Conservation (phyloP, 345 rosid species). For the Mangifera indica region DNA sequence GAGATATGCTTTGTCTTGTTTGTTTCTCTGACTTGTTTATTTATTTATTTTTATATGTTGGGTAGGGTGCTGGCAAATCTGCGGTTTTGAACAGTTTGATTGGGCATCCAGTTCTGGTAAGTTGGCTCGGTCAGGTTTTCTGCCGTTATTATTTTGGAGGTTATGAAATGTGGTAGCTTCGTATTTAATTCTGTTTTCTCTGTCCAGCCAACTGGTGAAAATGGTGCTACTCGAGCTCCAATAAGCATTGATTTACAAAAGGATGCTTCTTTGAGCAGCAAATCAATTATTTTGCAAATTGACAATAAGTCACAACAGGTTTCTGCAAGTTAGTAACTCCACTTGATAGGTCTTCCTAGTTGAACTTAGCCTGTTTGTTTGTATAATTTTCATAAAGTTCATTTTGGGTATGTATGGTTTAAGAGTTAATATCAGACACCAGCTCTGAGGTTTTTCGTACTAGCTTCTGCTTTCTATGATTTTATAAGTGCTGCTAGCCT, state of each 20-base stretch:
- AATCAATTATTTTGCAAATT: constrained; percentile 78
- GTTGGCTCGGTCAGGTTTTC: constrained; percentile 20
- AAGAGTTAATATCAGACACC: not conserved
- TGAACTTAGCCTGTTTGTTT: not conserved
- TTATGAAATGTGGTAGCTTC: not conserved
- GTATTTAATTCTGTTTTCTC: not conserved
- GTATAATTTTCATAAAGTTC: not conserved
- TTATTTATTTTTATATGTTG: constrained; percentile 9
- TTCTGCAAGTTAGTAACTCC: constrained; percentile 69
- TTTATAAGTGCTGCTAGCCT: not conserved
- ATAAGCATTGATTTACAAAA: constrained; percentile 68
- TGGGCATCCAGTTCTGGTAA: constrained; percentile 89
- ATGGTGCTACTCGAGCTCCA: constrained; percentile 96
- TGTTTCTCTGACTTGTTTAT: not conserved
- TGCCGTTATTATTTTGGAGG: not conserved
- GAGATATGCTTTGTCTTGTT: not conserved
- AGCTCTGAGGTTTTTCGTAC: not conserved
- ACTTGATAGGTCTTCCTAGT: not conserved
- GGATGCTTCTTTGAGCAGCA: constrained; percentile 79
- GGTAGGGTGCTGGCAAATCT: constrained; percentile 94
- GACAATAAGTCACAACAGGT: constrained; percentile 86
- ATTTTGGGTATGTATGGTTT: constrained; percentile 2
- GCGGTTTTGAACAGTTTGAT: constrained; percentile 88
- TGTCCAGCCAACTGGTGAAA: constrained; percentile 94
- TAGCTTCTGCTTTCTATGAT: not conserved